These are phyloP conservation scores for Phytomonas serpens DNA, from an alignment of 208 protist species.

Conservation along the genomic window DNA sequence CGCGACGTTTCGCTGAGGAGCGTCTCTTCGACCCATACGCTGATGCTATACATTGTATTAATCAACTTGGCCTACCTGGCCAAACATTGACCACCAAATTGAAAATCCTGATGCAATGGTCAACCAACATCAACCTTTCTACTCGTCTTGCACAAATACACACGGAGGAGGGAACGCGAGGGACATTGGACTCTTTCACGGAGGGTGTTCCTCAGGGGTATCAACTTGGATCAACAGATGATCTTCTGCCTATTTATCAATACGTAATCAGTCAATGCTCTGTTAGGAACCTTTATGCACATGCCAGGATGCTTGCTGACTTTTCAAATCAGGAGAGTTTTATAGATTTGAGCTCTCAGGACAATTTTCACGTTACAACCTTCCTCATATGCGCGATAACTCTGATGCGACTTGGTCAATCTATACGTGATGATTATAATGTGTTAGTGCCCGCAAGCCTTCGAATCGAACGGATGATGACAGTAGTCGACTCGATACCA, in stretches of 20 bases:
- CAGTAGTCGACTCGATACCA: background rate
- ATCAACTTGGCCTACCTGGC: constrained; percentile 34
- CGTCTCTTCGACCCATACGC: constrained; percentile 78
- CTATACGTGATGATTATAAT: constrained; percentile 33
- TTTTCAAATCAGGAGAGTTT: constrained; percentile 47
- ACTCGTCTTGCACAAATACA: constrained; percentile 49
- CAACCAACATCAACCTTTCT: constrained; percentile 71
- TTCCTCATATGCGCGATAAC: constrained; percentile 65
- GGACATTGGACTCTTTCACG: background rate
- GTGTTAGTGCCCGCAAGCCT: constrained; percentile 30
- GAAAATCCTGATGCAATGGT: constrained; percentile 61
- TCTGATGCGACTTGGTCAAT: constrained; percentile 43
- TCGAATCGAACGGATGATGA: constrained; percentile 7
- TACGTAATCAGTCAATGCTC: constrained; percentile 67
- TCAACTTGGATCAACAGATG: constrained; percentile 55
- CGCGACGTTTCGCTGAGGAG: constrained; percentile 41
- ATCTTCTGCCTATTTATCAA: constrained; percentile 83
- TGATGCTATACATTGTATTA: constrained; percentile 62
- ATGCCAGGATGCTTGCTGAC: constrained; percentile 61
- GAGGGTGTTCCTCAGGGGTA: background rate
- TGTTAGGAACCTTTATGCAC: constrained; percentile 40
- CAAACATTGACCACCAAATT: constrained; percentile 57
- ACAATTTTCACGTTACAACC: constrained; percentile 75
- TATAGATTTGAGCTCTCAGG: constrained; percentile 65
- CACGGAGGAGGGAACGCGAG: constrained; percentile 14